phyloP scores from a whole-genome alignment of 2,329 filamentous ascomycete species.

The Diaporthe australafricana region DNA sequence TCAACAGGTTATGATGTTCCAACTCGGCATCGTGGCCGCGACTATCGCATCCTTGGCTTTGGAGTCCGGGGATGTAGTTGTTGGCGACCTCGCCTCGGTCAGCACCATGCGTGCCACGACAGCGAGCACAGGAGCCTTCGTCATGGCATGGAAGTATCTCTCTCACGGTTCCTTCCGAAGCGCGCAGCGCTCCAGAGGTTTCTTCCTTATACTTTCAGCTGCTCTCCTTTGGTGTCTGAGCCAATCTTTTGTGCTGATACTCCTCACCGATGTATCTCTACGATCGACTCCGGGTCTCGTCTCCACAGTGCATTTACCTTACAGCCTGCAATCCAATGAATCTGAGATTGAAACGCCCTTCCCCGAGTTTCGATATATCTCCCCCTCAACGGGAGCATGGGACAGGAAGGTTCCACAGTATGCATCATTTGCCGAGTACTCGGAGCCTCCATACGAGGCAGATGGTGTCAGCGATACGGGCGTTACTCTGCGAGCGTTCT shows the following conservation, averaged over 20 bases:
- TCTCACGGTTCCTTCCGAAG: background rate
- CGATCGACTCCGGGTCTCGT: background rate
- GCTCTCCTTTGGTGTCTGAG: background rate
- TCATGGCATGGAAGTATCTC: background rate
- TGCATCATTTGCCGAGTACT: slow-evolving; percentile 7
- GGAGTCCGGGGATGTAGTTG: background rate
- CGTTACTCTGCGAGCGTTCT: background rate
- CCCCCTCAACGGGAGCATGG: background rate
- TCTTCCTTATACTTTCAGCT: background rate
- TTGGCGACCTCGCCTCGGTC: background rate
- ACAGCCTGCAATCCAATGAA: background rate
- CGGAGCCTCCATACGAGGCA: background rate
- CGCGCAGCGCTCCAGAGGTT: background rate
- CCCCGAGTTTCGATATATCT: background rate
- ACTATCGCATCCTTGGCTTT: slow-evolving; percentile 5
- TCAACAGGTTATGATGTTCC: background rate
- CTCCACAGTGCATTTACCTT: background rate
- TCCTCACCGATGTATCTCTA: background rate
- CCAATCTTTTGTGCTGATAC: background rate
- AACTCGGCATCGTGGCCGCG: background rate
- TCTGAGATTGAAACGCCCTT: background rate
- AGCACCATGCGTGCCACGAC: background rate
- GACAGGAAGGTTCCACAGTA: background rate
- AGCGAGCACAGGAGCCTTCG: background rate
- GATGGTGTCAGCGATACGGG: slow-evolving; percentile 13